Evolutionary conservation across 1,284 basidiomycete genomes (phyloP).

Genomic region (Sphaerobolus stellatus): DNA sequence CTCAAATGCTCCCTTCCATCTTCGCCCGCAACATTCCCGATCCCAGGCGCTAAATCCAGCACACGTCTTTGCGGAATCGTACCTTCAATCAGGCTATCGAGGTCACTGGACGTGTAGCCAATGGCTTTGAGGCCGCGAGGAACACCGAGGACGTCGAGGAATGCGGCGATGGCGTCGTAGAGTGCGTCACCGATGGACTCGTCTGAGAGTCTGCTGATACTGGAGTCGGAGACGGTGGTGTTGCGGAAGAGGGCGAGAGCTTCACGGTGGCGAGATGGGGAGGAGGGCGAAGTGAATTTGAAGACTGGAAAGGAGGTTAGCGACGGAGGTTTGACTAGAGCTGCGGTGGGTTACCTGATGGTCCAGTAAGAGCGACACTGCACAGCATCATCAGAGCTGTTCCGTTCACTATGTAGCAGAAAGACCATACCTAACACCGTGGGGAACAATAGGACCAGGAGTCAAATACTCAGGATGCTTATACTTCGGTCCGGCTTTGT

Average conservation of each 20-base stretch:
- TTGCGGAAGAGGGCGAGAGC: slow-evolving; percentile 82
- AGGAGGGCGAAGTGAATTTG: slow-evolving; percentile 90
- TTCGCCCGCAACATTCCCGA: slow-evolving; percentile 74
- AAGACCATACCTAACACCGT: slow-evolving; percentile 70
- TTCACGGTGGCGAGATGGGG: slow-evolving; percentile 87
- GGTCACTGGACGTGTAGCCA: slow-evolving; percentile 72
- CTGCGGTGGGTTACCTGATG: slow-evolving; percentile 51
- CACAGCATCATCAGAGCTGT: slow-evolving; percentile 1
- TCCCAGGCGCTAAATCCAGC: slow-evolving; percentile 82
- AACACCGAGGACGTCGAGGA: slow-evolving; percentile 84
- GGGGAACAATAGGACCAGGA: slow-evolving; percentile 88
- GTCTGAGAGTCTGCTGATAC: slow-evolving; percentile 76
- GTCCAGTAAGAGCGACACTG: slow-evolving; percentile 86
- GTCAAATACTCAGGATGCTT: slow-evolving; percentile 83
- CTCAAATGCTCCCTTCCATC: slow-evolving; percentile 80
- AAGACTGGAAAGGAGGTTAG: slow-evolving; percentile 56
- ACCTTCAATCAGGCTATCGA: slow-evolving; percentile 76
- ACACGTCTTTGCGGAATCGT: slow-evolving; percentile 87
- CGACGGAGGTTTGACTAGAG: not conserved
- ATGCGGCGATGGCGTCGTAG: slow-evolving; percentile 87
- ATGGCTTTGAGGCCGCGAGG: slow-evolving; percentile 87
- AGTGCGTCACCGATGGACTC: slow-evolving; percentile 78
- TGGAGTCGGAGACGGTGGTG: slow-evolving; percentile 62
- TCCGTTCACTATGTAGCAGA: slow-evolving; percentile 3
- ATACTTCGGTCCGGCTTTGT: slow-evolving; percentile 89